Percentiles rank a stretch among this genome's conserved stretches.
Evolutionary conservation across 2,329 filamentous ascomycete genomes (phyloP).

Genomic region (Penicillium aurantiogriseum): DNA sequence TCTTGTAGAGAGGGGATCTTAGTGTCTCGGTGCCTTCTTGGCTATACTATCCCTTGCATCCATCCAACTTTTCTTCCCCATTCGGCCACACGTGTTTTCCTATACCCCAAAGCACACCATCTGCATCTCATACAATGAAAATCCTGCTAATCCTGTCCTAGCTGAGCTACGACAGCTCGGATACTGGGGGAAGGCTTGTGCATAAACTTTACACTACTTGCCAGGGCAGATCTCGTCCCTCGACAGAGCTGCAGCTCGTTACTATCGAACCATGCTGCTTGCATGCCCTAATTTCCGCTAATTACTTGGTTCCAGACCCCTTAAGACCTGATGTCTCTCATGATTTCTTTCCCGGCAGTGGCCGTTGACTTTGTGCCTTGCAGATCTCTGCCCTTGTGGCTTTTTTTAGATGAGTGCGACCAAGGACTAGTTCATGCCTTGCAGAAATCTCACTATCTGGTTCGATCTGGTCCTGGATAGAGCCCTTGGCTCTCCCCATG

Average conservation of each 20-base stretch:
- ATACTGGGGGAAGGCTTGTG: conserved; percentile 8
- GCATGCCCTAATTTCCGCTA: not conserved
- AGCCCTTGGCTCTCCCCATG: conserved; percentile 16
- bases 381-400: conserved; percentile 22
- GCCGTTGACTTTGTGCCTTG: conserved; percentile 20
- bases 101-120: not conserved
- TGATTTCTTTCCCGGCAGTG: conserved; percentile 3
- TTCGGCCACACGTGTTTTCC: conserved; percentile 18
- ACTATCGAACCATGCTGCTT: conserved; percentile 9
- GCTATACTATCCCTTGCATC: conserved; percentile 19
- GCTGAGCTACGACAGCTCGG: conserved; percentile 9
- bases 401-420: conserved; percentile 14
- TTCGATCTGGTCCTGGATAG: conserved; percentile 10
- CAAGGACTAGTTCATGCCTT: conserved; percentile 24
- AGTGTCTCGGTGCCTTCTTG: conserved; percentile 1
- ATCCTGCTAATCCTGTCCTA: conserved; percentile 2
- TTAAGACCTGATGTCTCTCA: conserved; percentile 19
- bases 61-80: conserved; percentile 11
- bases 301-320: not conserved
- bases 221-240: conserved; percentile 1
- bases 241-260: not conserved
- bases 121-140: conserved; percentile 2
- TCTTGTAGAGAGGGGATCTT: conserved; percentile 7
- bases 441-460: conserved; percentile 15
- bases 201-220: conserved; percentile 17